phyloP scores from a whole-genome alignment of 768 basidiomycete species.

The Obba rivulosa region DNA sequence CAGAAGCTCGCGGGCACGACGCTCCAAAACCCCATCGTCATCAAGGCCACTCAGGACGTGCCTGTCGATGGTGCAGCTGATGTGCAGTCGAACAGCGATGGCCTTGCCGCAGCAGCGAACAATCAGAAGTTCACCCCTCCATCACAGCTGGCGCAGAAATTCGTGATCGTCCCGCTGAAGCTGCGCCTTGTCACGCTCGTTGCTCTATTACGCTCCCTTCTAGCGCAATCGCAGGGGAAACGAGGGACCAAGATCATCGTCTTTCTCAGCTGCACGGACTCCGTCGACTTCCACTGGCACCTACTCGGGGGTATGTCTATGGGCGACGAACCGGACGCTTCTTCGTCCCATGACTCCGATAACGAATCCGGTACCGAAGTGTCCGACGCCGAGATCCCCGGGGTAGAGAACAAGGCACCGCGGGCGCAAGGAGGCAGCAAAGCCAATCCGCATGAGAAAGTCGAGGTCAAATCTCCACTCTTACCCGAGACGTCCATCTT shows the following conservation, averaged over 20 bases:
- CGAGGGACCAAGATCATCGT: conserved; percentile 79
- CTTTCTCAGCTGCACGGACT: conserved; percentile 95
- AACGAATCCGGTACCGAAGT: conserved; percentile 4
- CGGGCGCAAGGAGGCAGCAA: conserved; percentile 13
- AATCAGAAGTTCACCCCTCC: conserved; percentile 83
- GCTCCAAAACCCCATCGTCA: conserved; percentile 72
- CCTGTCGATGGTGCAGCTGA: conserved; percentile 9
- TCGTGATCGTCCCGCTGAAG: conserved; percentile 85
- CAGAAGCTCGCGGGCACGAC: conserved; percentile 87
- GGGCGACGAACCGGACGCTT: conserved; percentile 33
- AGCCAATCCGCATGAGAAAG: conserved; percentile 20
- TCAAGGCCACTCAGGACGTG: conserved; percentile 62
- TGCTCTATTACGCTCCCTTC: conserved; percentile 76
- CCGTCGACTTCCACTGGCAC: conserved; percentile 95
- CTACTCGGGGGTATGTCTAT: conserved; percentile 71
- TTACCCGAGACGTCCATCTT: conserved; percentile 80
- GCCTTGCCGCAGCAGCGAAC: conserved; percentile 16
- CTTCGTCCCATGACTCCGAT: conserved; percentile 6
- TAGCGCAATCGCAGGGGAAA: conserved; percentile 51
- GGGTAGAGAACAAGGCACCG: conserved; percentile 18
- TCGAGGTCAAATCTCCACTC: conserved; percentile 64
- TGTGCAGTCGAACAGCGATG: conserved; percentile 11
- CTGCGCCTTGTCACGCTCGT: conserved; percentile 89
- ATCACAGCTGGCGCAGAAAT: conserved; percentile 89
- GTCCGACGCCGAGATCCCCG: conserved; percentile 20